phyloP scores from a whole-genome alignment of 768 basidiomycete species.

The Lentinula sp. region DNA sequence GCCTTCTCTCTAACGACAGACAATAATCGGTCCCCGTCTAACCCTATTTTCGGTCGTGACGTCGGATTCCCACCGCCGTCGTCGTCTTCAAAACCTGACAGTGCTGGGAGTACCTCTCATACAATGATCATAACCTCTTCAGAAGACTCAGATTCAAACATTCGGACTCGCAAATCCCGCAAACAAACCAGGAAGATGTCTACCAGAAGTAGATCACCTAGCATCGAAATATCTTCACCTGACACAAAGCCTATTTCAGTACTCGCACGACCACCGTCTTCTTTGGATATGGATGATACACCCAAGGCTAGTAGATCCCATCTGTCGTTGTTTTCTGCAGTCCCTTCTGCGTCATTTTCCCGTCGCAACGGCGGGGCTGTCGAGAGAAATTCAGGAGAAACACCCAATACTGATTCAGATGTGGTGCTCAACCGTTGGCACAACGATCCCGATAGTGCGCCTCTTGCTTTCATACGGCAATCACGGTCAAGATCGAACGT shows the following conservation, averaged over 20 bases:
- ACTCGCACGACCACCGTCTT: background rate
- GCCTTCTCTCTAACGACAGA: background rate
- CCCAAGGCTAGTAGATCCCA: slow-evolving; percentile 7
- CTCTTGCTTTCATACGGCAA: background rate
- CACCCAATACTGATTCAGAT: background rate
- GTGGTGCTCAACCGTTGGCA: background rate
- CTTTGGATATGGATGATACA: slow-evolving; percentile 2
- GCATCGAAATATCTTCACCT: background rate
- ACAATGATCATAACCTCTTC: background rate
- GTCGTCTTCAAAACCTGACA: background rate
- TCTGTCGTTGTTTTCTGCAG: background rate
- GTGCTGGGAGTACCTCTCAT: background rate
- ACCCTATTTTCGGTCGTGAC: background rate
- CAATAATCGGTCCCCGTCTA: background rate
- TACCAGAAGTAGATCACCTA: background rate
- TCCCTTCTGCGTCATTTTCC: background rate
- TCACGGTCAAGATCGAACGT: background rate
- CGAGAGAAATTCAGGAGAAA: background rate
- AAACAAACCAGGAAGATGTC: background rate
- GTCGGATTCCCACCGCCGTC: background rate
- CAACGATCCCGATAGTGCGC: background rate
- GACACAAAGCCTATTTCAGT: background rate
- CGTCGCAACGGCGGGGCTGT: background rate
- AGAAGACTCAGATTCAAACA: background rate
- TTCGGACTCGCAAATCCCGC: background rate